Base-by-base conservation (phyloP, 1,284 basidiomycete genomes). In the Malassezia pachydermatis region DNA sequence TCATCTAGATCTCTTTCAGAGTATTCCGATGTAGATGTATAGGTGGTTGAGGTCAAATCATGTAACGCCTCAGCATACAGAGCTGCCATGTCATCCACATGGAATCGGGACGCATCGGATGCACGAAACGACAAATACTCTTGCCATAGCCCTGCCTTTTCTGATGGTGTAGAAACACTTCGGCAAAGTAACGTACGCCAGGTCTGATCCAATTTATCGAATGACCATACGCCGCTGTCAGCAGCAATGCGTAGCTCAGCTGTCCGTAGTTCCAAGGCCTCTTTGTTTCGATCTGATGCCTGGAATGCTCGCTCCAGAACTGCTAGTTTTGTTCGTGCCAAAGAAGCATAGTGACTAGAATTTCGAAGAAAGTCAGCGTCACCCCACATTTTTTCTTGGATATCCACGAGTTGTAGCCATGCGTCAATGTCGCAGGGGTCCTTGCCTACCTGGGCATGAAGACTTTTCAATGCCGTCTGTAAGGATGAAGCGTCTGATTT, bases 361-460 rank as follows among this genome's bases (percentile, higher is more conserved):
- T 32, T n/a, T 3, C 24, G 9, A 11, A n/a, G 5, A n/a, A n/a
- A 5, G 11, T 33, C 28, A 13, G 28, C 37, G n/a, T 28, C 25
- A 2, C 28, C 35, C 3, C 34, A 11, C 2, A 52, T 13, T 5
- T 4, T 14, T 14, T 13, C 19, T 17, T 52, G 50, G 0, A 45
- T n/a, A 14, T 47, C 23, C 5, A 41, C 45, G 7, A 52, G 45
- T 2, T 37, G 22, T 2, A 52, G n/a, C 50, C 50, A 52, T 33
- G 45, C 32, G 3, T 16, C 11, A 6, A 33, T 4, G 20, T 52
- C 33, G 6, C 3, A 14, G n/a, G 44, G 24, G 16, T 47, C n/a
- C 10, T 25, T 24, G 1, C 9, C 6, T 3, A 46, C 20, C 13
- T 25, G 24, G n/a, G 13, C 38, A 19, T 51, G 43, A 9, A 51